These are phyloP conservation scores for Huntiella abstrusa DNA, from an alignment of 2,329 filamentous ascomycete genomes.

Conservation along the genomic window DNA sequence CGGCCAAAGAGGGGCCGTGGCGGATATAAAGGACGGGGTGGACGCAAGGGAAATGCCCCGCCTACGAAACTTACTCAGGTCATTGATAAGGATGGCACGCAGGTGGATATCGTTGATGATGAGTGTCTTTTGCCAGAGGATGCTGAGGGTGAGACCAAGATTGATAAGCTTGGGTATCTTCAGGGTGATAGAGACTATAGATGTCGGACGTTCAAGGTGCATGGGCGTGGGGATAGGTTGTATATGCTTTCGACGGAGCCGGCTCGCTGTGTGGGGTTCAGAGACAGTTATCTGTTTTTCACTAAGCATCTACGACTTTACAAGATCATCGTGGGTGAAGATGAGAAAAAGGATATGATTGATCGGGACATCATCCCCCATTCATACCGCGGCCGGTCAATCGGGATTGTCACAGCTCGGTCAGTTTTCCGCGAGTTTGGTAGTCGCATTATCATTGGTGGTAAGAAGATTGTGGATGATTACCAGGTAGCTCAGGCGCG, in stretches of 20 bases:
- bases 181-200: conserved; percentile 77
- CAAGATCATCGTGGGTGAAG: conserved; percentile 95
- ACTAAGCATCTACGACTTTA: conserved; percentile 91
- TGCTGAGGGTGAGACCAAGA: conserved; percentile 75
- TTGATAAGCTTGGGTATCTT: conserved; percentile 73
- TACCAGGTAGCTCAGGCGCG: conserved; percentile 64
- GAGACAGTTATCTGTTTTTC: conserved; percentile 97
- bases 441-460: conserved; percentile 81
- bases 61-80: conserved; percentile 66
- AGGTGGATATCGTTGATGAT: conserved; percentile 77
- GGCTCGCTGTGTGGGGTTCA: conserved; percentile 86
- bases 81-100: conserved; percentile 84
- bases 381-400: conserved; percentile 94
- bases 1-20: conserved; percentile 47
- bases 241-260: conserved; percentile 99
- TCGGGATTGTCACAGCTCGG: conserved; percentile 87
- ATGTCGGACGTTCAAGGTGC: conserved; percentile 84
- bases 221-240: conserved; percentile 61
- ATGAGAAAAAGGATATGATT: conserved; percentile 94
- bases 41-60: conserved; percentile 46
- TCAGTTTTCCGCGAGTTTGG: conserved; percentile 97
- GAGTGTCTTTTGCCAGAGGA: conserved; percentile 82
- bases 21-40: conserved; percentile 52
- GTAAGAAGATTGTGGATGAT: conserved; percentile 70
- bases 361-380: conserved; percentile 89